Evolutionary conservation across 495 filamentous ascomycete genomes (phyloP), one percentile per base, ranked within the genome.

Genomic region (Staphylotrichum longicolle): DNA sequence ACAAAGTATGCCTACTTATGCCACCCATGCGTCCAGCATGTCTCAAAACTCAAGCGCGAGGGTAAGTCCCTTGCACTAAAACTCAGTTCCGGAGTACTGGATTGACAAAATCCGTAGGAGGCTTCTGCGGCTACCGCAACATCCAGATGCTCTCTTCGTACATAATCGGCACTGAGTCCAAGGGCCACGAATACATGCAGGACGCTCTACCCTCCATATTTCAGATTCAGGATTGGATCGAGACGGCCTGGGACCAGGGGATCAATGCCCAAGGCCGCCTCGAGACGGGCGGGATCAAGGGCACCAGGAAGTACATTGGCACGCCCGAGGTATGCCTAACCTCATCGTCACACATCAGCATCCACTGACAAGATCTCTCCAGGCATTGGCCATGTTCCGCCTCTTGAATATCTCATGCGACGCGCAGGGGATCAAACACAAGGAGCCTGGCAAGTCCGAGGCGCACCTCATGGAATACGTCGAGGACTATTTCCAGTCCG

Each of bases 81-180:
- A 42, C 11, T 1, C 8, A 7, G 27, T 3, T 54, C 35, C 3
- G 9, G 32, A 2, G 9, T 4, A 4, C 1, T 5, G 3, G 14
- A 15, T 3, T 27, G 6, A 50, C 33, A 65, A n/a, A 55, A 27
- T 27, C 33, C 7, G 9, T 7, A 79, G 89, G 93, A 40, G 91
- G 91, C 1, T 98, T 98, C 75, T 98, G 94, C 74, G 94, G 94
- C n/a, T 98, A 97, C 68, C 82, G 94, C 9, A 98, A 96, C 71
- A 96, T 97, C 45, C 94, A 98, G 68, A 96, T 96, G 91, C 69
- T 96, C 60, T 77, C 87, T 15, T 93, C 92, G 3, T 93, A 89
- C 70, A 83, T 98, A 40, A 80, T 83, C 52, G 80, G 80, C 37
- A 73, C 85, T 7, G 69, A 77, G 45, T 75, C 77, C 32, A 74